These are phyloP conservation scores for Ramichloridium luteum DNA, from an alignment of 2,329 filamentous ascomycete genomes.

Conservation along the genomic window DNA sequence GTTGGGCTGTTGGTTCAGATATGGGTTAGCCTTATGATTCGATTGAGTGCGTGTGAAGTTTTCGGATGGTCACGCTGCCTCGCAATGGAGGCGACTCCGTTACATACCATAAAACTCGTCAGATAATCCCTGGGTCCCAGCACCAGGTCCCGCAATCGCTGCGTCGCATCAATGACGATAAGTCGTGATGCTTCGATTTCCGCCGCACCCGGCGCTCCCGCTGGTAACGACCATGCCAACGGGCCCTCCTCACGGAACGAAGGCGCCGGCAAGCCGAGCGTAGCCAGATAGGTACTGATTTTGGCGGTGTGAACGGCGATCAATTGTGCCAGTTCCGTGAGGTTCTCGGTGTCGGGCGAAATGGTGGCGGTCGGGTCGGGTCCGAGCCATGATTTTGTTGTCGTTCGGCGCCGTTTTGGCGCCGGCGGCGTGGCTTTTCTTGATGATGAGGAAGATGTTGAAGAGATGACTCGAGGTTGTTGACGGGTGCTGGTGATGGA, in stretches of 20 bases:
- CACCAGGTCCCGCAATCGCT: constrained; percentile 5
- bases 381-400: no score
- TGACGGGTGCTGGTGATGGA: no score
- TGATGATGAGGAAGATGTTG: no score
- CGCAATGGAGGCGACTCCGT: no score
- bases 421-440: no score
- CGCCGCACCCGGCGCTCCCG: not conserved
- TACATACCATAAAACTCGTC: not conserved
- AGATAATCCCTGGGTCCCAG: constrained; percentile 6
- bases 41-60: no score
- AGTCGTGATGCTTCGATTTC: not conserved
- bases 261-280: not conserved
- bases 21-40: no score
- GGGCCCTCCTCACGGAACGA: not conserved
- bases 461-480: no score
- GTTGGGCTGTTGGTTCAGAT: no score
- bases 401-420: no score
- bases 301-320: not conserved
- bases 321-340: not conserved
- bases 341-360: not conserved
- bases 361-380: no score
- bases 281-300: not conserved
- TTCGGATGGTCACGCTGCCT: no score
- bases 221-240: not conserved
- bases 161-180: constrained; percentile 6